Evolutionary conservation across 2,329 filamentous ascomycete species (phyloP), one percentile per base, ranked within the genome.

Genomic region (Lachnellula occidentalis): DNA sequence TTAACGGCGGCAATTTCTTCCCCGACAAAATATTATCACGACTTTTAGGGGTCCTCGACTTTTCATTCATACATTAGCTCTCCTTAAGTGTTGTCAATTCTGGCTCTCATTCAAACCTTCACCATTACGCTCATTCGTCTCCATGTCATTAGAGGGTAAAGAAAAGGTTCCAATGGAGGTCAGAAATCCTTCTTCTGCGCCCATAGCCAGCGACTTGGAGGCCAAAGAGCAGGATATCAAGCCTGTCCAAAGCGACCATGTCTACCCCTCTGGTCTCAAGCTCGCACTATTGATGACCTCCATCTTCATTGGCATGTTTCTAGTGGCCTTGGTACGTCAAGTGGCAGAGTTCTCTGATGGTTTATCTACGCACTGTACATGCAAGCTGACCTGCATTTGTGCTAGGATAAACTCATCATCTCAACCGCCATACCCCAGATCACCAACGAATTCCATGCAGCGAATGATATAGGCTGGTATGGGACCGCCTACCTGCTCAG

Each of bases 391-490:
- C 27, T 11, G 45, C 17, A 15, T 15, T 14, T 2, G 9, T 48
- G 14, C 17, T 43, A 51, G 42, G 55, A 57, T 34, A 48, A 42
- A 37, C 48, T 51, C 15, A 57, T 57, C 36, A 54, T 57, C 48
- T 48, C 51, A 19, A 57, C 55, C 21, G 71, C 77, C 3, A 72
- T 78, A 50, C 77, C 77, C 1, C 67, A 69, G 47, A 80, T 81
- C 53, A 80, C 78, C 0, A 74, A 71, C 45, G 70, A 76, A 19
- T 77, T 79, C 64, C 73, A 79, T 52, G 74, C 76, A 14, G 67
- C 81, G 0, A 63, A 68, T 2, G 78, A 82, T 59, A 74, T 82
- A 15, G 79, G 78, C 34, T 82, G 79, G 79, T 82, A 82, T 62
- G 76, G 74, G 4, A 74, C 73, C 47, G 74, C 76, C n/a, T 79